phyloP scores from a whole-genome alignment of 2,329 filamentous ascomycete genomes.

The Xylariaceae sp. region DNA sequence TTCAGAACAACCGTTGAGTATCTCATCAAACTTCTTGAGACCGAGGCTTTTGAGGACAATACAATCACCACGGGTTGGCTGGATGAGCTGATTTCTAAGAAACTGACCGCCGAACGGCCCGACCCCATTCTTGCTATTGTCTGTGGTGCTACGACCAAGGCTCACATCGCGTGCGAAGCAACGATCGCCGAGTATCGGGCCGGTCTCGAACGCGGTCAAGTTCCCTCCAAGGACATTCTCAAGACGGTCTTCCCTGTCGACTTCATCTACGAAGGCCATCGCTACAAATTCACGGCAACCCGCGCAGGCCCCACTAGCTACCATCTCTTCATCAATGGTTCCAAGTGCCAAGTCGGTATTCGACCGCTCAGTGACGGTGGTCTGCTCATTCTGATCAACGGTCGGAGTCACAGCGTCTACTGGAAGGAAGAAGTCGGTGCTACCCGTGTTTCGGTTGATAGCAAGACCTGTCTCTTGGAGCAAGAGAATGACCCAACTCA shows the following conservation, averaged over 20 bases:
- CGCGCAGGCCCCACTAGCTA: slow-evolving; percentile 91
- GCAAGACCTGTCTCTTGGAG: slow-evolving; percentile 96
- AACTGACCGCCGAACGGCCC: slow-evolving; percentile 91
- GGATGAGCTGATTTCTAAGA: slow-evolving; percentile 97
- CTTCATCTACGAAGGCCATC: slow-evolving; percentile 95
- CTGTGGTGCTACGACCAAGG: slow-evolving; percentile 91
- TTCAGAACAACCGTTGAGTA: slow-evolving; percentile 99
- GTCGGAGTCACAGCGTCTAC: slow-evolving; percentile 96
- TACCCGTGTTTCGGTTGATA: slow-evolving; percentile 91
- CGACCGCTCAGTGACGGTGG: slow-evolving; percentile 92
- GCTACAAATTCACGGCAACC: slow-evolving; percentile 98
- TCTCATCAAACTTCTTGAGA: slow-evolving; percentile 97
- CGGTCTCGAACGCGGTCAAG: slow-evolving; percentile 94
- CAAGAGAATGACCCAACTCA: slow-evolving; percentile 99
- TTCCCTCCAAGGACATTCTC: slow-evolving; percentile 91
- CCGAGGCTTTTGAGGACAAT: slow-evolving; percentile 97
- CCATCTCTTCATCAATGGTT: slow-evolving; percentile 98
- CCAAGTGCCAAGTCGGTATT: slow-evolving; percentile 90
- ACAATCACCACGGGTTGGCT: slow-evolving; percentile 99
- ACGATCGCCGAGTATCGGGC: slow-evolving; percentile 84
- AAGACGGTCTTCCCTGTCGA: slow-evolving; percentile 98
- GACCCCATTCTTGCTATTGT: slow-evolving; percentile 93
- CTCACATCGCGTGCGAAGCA: slow-evolving; percentile 87
- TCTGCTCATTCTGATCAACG: slow-evolving; percentile 83
- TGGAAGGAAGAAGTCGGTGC: slow-evolving; percentile 99